A percentile compares a stretch with the other conserved stretches of the same genome.
These are phyloP conservation scores for Camellia lanceoleosa DNA, from an alignment of 148 eudicot genomes.

Conservation along the genomic window DNA sequence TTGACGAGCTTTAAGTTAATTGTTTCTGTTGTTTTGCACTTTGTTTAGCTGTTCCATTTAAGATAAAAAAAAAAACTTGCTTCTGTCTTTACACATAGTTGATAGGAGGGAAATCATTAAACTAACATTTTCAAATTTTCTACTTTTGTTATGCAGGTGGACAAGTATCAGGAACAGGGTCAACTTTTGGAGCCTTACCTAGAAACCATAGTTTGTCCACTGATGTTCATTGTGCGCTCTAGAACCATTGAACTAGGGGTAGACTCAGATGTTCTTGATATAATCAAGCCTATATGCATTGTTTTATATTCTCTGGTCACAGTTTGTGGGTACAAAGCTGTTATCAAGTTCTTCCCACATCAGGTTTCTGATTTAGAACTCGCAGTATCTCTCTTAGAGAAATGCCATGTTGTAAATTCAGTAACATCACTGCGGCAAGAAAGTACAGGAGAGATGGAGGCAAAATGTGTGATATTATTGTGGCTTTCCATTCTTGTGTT, in stretches of 20 bases:
- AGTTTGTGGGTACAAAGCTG: slow-evolving; percentile 93
- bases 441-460: slow-evolving; percentile 99
- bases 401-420: slow-evolving; percentile 52
- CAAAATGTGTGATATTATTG: slow-evolving; percentile 73
- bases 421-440: slow-evolving; percentile 74
- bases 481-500: slow-evolving; percentile 95
- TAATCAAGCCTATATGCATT: slow-evolving; percentile 75
- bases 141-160: slow-evolving; percentile 50
- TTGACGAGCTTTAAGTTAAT: background rate
- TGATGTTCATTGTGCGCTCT: slow-evolving; percentile 78
- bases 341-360: slow-evolving; percentile 93
- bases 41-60: background rate
- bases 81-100: background rate
- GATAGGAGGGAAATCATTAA: background rate
- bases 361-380: slow-evolving; percentile 96
- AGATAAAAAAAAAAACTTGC: background rate
- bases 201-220: slow-evolving; percentile 85
- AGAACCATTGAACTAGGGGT: slow-evolving; percentile 57
- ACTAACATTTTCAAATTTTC: background rate
- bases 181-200: slow-evolving; percentile 90
- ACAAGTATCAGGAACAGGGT: slow-evolving; percentile 95
- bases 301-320: slow-evolving; percentile 79
- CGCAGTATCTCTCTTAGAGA: slow-evolving; percentile 89
- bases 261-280: slow-evolving; percentile 59
- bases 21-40: background rate